Evolutionary conservation across 1,284 basidiomycete genomes (phyloP).

Genomic region (Tremellales sp.): DNA sequence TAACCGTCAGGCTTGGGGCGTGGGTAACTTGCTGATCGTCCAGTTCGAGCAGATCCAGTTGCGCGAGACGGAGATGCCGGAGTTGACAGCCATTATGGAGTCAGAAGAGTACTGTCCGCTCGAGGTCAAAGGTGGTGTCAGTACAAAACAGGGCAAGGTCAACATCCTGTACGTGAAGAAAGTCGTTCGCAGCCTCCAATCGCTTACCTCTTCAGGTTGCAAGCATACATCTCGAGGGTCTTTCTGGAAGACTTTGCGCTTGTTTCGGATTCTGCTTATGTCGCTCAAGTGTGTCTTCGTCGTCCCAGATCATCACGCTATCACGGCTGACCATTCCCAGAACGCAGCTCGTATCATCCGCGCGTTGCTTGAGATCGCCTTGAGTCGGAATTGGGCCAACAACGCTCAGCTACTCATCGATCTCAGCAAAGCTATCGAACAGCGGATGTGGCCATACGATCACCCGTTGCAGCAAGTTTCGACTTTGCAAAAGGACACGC

Average conservation of each 20-base stretch:
- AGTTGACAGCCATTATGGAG: conserved; percentile 68
- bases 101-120: conserved; percentile 63
- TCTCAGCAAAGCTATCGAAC: conserved; percentile 90
- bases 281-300: conserved; percentile 58
- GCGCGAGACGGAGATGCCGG: conserved; percentile 82
- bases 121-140: conserved; percentile 70
- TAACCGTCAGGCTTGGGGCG: conserved; percentile 20
- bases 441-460: conserved; percentile 91
- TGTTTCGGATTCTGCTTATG: conserved; percentile 91
- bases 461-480: conserved; percentile 81
- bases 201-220: conserved; percentile 52
- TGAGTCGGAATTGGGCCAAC: conserved; percentile 86
- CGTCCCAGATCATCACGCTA: background rate
- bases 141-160: conserved; percentile 83
- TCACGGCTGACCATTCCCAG: conserved; percentile 29
- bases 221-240: conserved; percentile 79
- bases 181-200: background rate
- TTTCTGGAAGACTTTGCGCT: conserved; percentile 91
- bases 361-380: conserved; percentile 87
- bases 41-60: conserved; percentile 94
- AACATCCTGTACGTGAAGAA: conserved; percentile 67
- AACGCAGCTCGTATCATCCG: conserved; percentile 93
- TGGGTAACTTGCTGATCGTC: conserved; percentile 1
- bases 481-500: conserved; percentile 67
- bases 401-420: conserved; percentile 76